A percentile compares a stretch with the other conserved stretches of the same genome.
Conservation (phyloP, 441 rosid genomes). For the Iberis amara region DNA sequence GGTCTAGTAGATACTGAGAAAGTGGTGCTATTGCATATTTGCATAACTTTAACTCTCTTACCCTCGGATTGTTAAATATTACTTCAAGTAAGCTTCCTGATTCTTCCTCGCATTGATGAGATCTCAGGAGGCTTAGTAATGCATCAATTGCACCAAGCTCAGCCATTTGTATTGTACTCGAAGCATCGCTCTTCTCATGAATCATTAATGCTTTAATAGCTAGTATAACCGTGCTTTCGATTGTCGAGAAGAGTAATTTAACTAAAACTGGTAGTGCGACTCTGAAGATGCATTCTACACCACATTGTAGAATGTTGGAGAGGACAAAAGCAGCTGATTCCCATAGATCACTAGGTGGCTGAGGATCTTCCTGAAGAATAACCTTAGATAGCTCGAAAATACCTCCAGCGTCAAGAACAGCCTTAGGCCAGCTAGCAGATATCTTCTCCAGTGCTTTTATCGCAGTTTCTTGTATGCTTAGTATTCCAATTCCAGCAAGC, state of each 20-base stretch:
- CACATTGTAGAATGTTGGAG: slow-evolving; percentile 75
- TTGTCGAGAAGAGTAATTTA: slow-evolving; percentile 76
- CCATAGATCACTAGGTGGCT: slow-evolving; percentile 85
- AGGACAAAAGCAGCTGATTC: slow-evolving; percentile 94
- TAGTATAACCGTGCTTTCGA: slow-evolving; percentile 69
- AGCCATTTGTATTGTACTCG: slow-evolving; percentile 97
- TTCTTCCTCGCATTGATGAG: slow-evolving; percentile 95
- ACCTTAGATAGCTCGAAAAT: slow-evolving; percentile 85
- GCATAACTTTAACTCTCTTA: slow-evolving; percentile 84
- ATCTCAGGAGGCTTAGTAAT: slow-evolving; percentile 81
- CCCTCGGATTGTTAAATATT: slow-evolving; percentile 85
- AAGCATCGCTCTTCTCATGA: slow-evolving; percentile 85
- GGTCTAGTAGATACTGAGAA: slow-evolving; percentile 93
- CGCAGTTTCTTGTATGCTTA: slow-evolving; percentile 92
- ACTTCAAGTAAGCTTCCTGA: slow-evolving; percentile 92
- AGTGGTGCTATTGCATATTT: slow-evolving; percentile 88
- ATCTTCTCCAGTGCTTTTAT: slow-evolving; percentile 90
- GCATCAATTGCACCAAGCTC: slow-evolving; percentile 97
- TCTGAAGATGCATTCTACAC: slow-evolving; percentile 86
- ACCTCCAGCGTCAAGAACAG: slow-evolving; percentile 93
- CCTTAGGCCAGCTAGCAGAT: slow-evolving; percentile 83
- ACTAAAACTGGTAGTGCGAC: slow-evolving; percentile 78
- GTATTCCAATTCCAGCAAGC: slow-evolving; percentile 80
- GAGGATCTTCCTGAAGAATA: slow-evolving; percentile 88
- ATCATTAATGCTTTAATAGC: slow-evolving; percentile 91